Conservation (phyloP, 305 asterid species). For the Fraxinus platypoda region DNA sequence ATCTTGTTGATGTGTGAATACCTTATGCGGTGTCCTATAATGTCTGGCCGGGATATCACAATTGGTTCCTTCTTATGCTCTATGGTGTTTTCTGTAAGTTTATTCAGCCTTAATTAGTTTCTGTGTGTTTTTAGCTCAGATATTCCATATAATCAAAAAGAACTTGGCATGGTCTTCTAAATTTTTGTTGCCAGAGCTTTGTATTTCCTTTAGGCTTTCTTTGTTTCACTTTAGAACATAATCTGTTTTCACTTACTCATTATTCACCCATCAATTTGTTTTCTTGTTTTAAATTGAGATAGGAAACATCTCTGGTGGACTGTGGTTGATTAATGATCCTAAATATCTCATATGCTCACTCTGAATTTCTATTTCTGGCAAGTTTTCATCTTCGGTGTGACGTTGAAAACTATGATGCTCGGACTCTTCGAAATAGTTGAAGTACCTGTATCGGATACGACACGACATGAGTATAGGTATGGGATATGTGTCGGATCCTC, state of each 20-base stretch:
- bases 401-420: background rate
- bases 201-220: background rate
- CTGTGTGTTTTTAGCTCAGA: background rate
- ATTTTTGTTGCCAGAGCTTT: background rate
- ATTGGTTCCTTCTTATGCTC: conserved; percentile 92
- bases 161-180: background rate
- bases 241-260: background rate
- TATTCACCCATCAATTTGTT: background rate
- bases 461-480: no score
- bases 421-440: no score
- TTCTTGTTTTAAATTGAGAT: background rate
- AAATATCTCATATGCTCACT: background rate
- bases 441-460: no score
- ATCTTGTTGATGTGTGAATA: conserved; percentile 78
- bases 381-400: background rate
- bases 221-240: background rate
- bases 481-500: no score
- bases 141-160: background rate
- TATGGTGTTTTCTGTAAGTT: conserved; percentile 80
- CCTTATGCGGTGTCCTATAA: conserved; percentile 75
- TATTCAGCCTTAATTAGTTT: background rate
- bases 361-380: background rate
- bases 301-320: no score
- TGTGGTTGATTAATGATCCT: background rate
- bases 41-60: conserved; percentile 67